A percentile compares a stretch with the other conserved stretches of the same genome.
phyloP scores from a whole-genome alignment of 2,329 filamentous ascomycete genomes.

The Fusarium clavum region DNA sequence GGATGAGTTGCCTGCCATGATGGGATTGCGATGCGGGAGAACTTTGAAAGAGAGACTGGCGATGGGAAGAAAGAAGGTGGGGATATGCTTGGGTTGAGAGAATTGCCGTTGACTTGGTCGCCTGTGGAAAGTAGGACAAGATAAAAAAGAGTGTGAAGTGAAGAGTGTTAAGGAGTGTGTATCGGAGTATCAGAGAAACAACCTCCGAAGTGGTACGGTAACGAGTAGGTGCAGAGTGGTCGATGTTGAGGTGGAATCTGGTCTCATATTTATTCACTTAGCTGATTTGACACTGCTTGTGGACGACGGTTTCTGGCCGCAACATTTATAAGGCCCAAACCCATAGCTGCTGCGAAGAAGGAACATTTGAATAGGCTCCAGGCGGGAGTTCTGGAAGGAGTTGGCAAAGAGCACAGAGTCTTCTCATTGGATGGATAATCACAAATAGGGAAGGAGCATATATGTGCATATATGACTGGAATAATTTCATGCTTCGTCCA shows the following conservation, averaged over 20 bases:
- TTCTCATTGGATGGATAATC: neutral
- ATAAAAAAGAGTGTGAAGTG: slow-evolving; percentile 34
- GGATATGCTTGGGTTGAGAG: neutral
- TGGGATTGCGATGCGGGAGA: neutral
- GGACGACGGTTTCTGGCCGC: neutral
- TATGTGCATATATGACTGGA: slow-evolving; percentile 6
- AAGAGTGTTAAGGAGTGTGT: slow-evolving; percentile 20
- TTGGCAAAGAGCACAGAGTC: neutral
- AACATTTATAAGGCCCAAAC: neutral
- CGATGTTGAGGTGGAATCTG: neutral
- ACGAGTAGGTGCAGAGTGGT: slow-evolving; percentile 16
- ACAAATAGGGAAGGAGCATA: slow-evolving; percentile 1
- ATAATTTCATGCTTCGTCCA: neutral
- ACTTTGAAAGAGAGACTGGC: neutral
- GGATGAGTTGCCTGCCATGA: slow-evolving; percentile 32
- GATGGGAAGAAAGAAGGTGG: neutral
- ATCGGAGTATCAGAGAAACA: slow-evolving; percentile 28
- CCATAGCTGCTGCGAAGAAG: neutral
- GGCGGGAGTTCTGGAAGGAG: slow-evolving; percentile 13
- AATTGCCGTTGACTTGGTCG: slow-evolving; percentile 21
- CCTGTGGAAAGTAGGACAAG: slow-evolving; percentile 33
- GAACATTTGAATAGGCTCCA: neutral
- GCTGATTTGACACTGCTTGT: neutral
- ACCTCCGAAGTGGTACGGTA: slow-evolving; percentile 30
- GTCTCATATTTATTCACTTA: slow-evolving; percentile 11